These are phyloP conservation scores for Podospora pseudocomata DNA, from an alignment of 495 filamentous ascomycete species.

Conservation along the genomic window DNA sequence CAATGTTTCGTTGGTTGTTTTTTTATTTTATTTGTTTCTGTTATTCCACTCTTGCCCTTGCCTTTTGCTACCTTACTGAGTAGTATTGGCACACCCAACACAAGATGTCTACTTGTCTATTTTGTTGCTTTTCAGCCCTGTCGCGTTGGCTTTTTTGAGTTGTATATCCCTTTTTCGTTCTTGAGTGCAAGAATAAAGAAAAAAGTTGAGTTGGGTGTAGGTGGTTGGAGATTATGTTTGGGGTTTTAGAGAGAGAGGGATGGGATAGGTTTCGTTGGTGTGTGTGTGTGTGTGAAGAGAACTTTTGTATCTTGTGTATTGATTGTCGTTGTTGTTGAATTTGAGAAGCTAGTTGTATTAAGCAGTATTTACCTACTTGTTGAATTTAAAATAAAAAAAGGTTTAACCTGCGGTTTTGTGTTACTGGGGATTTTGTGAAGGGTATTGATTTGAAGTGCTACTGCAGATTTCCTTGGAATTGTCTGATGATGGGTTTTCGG, in stretches of 20 bases:
- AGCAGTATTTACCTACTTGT: not conserved
- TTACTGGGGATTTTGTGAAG: too few species aligned
- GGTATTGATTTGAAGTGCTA: too few species aligned
- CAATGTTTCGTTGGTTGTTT: not conserved
- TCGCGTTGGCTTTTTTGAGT: not conserved
- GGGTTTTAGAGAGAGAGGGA: not conserved
- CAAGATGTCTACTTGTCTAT: not conserved
- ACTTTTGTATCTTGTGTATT: not conserved
- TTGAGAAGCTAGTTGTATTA: not conserved
- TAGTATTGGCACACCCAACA: not conserved
- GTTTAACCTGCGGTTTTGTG: too few species aligned
- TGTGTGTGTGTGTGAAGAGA: not conserved
- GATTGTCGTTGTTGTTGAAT: not conserved
- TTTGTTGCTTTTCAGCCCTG: not conserved
- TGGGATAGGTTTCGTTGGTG: not conserved
- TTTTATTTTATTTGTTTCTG: not conserved
- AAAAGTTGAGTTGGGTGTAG: not conserved
- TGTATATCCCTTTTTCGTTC: not conserved
- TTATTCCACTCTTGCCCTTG: not conserved
- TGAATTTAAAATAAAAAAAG: not conserved
- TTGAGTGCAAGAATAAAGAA: not conserved
- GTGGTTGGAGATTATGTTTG: not conserved
- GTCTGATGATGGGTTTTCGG: too few species aligned
- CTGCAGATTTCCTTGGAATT: too few species aligned
- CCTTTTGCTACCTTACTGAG: not conserved